Conservation (phyloP, 148 eudicot genomes). For the Rhododendron henanense region DNA sequence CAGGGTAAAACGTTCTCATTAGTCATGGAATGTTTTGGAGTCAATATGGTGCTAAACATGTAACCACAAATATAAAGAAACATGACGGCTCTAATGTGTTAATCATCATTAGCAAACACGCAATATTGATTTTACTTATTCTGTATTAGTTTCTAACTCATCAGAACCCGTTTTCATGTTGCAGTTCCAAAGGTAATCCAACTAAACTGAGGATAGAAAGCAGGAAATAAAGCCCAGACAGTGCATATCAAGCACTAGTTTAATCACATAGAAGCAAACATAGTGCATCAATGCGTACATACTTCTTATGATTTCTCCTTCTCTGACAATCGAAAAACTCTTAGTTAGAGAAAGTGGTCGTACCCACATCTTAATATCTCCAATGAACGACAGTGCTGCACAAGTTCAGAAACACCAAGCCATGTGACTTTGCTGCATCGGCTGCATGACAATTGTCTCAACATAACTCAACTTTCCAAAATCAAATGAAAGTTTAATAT, state of each 20-base stretch:
- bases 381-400: conserved; percentile 61
- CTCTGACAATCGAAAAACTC: neutral
- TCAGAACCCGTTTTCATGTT: neutral
- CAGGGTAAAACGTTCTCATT: neutral
- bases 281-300: neutral
- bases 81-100: neutral
- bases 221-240: neutral
- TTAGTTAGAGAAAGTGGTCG: conserved; percentile 1
- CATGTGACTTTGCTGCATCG: conserved; percentile 71
- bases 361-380: conserved; percentile 97
- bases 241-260: neutral
- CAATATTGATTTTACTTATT: neutral
- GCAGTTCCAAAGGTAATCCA: neutral
- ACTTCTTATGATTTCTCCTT: neutral
- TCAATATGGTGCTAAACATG: neutral
- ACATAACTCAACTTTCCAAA: conserved; percentile 6
- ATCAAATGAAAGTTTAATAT: neutral
- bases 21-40: neutral
- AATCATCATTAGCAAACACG: neutral
- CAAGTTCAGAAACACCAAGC: conserved; percentile 59
- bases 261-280: neutral
- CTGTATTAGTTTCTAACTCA: neutral
- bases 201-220: neutral
- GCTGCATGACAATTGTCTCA: conserved; percentile 38
- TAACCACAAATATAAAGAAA: neutral